phyloP scores from a whole-genome alignment of 1,139 yeast genomes.

The Zhuliangozyma blackwelliae region DNA sequence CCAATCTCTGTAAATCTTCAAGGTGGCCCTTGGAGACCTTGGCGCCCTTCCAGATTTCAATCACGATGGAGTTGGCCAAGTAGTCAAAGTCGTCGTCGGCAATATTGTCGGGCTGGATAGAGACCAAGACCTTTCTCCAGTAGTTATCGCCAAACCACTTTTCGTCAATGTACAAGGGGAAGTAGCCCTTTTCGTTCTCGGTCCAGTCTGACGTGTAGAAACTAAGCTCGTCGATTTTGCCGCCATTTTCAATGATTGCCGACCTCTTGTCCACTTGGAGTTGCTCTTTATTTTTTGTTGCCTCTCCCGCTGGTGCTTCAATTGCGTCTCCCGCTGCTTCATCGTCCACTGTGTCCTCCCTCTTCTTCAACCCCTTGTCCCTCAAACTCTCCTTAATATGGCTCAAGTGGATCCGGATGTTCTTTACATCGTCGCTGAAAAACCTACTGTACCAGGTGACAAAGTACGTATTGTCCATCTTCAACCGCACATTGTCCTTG shows the following conservation, averaged over 20 bases:
- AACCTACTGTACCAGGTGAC: conserved; percentile 76
- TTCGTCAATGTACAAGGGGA: conserved; percentile 53
- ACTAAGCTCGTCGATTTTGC: conserved; percentile 37
- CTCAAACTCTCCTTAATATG: conserved; percentile 52
- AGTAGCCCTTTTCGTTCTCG: conserved; percentile 58
- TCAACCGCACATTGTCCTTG: conserved; percentile 51
- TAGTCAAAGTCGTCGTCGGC: conserved; percentile 63
- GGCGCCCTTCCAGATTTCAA: conserved; percentile 54
- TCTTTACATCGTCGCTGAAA: conserved; percentile 44
- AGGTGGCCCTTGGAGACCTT: conserved; percentile 58
- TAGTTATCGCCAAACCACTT: conserved; percentile 56
- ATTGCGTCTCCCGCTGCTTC: not conserved
- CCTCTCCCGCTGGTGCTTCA: not conserved
- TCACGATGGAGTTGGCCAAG: conserved; percentile 46
- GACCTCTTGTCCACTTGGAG: conserved; percentile 17
- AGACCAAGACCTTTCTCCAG: conserved; percentile 47
- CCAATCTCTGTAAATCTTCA: conserved; percentile 45
- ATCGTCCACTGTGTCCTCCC: conserved; percentile 5
- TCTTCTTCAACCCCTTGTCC: conserved; percentile 53
- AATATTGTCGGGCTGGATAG: conserved; percentile 69
- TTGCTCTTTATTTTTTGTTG: not conserved
- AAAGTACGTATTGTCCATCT: conserved; percentile 62
- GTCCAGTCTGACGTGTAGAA: conserved; percentile 74
- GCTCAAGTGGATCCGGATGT: conserved; percentile 65
- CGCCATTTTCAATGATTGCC: conserved; percentile 37